These are phyloP conservation scores for Xylaria palmicola DNA, from an alignment of 495 filamentous ascomycete species.

Conservation along the genomic window DNA sequence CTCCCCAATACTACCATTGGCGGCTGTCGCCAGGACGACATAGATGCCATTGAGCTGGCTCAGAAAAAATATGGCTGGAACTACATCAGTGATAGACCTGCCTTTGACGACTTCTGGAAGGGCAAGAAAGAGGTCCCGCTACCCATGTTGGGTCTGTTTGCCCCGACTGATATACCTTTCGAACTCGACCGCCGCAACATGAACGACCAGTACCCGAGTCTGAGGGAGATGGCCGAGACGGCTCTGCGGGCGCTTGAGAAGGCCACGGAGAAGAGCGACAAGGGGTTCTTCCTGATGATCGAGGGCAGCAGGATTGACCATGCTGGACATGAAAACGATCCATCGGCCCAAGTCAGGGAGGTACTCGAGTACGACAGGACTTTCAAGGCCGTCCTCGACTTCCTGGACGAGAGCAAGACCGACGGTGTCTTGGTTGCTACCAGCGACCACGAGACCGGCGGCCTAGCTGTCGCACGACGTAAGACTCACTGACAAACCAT, in stretches of 20 bases:
- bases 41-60: conserved; percentile 67
- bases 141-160: conserved; percentile 85
- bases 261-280: conserved; percentile 81
- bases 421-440: conserved; percentile 83
- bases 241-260: conserved; percentile 74
- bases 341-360: conserved; percentile 91
- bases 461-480: conserved; percentile 76
- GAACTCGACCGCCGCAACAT: conserved; percentile 83
- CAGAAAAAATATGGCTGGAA: conserved; percentile 71
- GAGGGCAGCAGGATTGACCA: conserved; percentile 96
- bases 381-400: conserved; percentile 79
- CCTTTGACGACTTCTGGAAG: conserved; percentile 73
- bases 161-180: conserved; percentile 78
- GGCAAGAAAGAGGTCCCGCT: conserved; percentile 69
- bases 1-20: conserved; percentile 72
- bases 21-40: conserved; percentile 74
- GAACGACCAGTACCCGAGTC: conserved; percentile 77
- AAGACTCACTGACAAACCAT: conserved; percentile 28
- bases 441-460: conserved; percentile 94
- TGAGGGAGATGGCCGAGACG: conserved; percentile 87
- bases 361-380: conserved; percentile 89
- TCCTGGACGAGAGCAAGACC: conserved; percentile 68
- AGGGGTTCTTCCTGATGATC: conserved; percentile 98
- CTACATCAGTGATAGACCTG: conserved; percentile 67
- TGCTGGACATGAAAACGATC: conserved; percentile 92